Evolutionary conservation across 176 grass and related monocot genomes (phyloP).

Genomic region (Neostapfia colusana): DNA sequence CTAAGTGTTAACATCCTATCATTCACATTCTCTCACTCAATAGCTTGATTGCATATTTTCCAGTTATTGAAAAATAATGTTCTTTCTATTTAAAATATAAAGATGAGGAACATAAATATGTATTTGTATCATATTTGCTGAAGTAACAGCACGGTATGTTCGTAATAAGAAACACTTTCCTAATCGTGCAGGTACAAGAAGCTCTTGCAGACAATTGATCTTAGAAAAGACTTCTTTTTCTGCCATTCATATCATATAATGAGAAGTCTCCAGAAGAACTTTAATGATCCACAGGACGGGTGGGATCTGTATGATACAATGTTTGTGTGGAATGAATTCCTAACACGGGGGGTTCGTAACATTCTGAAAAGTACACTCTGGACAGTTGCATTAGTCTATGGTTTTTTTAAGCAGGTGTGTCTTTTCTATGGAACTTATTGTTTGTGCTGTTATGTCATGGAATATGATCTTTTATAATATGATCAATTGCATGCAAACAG

Average conservation of each 20-base stretch:
- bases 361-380: conserved; percentile 62
- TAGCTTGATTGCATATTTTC: not conserved
- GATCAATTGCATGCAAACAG: conserved; percentile 21
- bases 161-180: conserved; percentile 24
- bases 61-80: not conserved
- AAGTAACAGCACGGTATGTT: conserved; percentile 6
- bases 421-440: conserved; percentile 16
- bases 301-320: conserved; percentile 79
- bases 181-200: conserved; percentile 79
- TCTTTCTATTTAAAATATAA: not conserved
- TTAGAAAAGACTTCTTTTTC: conserved; percentile 98
- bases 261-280: conserved; percentile 90
- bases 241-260: conserved; percentile 91
- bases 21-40: not conserved
- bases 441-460: conserved; percentile 10
- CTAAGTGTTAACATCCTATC: not conserved
- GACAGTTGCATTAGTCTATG: conserved; percentile 92
- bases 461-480: conserved; percentile 19
- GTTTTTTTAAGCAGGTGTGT: conserved; percentile 94
- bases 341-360: conserved; percentile 61
- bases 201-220: conserved; percentile 80
- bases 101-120: not conserved
- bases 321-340: conserved; percentile 98
- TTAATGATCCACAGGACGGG: conserved; percentile 54
- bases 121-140: conserved; percentile 3